Conservation (phyloP, 2,329 filamentous ascomycete genomes). For the Graphium sp. region DNA sequence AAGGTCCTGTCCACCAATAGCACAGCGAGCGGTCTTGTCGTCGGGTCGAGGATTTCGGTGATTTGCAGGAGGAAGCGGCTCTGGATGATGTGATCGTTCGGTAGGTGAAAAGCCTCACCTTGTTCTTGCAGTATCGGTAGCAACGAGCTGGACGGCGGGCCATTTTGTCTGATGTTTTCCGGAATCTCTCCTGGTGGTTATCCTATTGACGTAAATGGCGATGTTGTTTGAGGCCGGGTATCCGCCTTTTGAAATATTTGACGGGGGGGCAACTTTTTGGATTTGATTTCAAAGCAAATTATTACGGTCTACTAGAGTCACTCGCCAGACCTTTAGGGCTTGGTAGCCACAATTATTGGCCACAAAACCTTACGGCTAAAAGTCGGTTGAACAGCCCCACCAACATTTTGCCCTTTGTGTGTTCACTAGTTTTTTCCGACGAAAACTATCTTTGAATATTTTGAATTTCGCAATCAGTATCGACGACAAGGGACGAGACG, state of each 20-base stretch:
- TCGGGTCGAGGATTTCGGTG: no score
- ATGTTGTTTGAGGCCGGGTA: conserved; percentile 17
- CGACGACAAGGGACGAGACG: conserved; percentile 5
- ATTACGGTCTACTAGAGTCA: conserved; percentile 5
- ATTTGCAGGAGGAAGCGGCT: no score
- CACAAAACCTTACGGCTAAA: not conserved
- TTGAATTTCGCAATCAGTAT: conserved; percentile 6
- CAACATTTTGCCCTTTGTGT: conserved; percentile 3
- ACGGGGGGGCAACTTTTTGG: conserved; percentile 14
- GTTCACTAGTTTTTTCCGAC: no score
- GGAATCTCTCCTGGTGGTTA: no score
- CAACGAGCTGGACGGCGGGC: conserved; percentile 98
- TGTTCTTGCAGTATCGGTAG: conserved; percentile 99
- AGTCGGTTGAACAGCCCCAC: not conserved
- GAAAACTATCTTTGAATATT: conserved; percentile 8
- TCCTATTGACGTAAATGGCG: conserved; percentile 16
- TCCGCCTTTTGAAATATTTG: no score
- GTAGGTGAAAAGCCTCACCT: no score
- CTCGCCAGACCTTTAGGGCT: conserved; percentile 5
- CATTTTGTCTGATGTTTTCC: conserved; percentile 67
- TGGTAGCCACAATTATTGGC: not conserved
- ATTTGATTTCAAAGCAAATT: conserved; percentile 38
- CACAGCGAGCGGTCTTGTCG: no score
- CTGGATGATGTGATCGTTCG: no score
- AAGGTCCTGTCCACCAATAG: no score